Conservation (phyloP, 768 basidiomycete species). For the Gloeophyllum trabeum region DNA sequence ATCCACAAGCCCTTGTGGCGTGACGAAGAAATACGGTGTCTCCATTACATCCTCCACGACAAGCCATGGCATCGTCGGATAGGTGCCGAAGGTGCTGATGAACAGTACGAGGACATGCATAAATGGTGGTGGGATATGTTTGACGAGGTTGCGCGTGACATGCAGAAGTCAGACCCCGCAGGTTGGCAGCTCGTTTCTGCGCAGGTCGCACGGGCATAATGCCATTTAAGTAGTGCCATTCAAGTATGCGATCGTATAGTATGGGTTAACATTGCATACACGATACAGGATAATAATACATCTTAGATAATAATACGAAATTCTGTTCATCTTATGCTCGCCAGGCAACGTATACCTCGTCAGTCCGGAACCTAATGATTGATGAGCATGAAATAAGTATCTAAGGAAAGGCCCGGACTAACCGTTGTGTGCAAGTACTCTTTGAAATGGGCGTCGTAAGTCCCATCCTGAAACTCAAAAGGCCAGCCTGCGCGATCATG, state of each 20-base stretch:
- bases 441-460: constrained; percentile 63
- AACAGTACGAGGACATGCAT: constrained; percentile 42
- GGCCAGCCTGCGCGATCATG: constrained; percentile 98
- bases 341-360: constrained; percentile 91
- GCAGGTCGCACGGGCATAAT: constrained; percentile 27
- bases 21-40: constrained; percentile 74
- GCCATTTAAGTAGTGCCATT: constrained; percentile 4
- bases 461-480: constrained; percentile 89
- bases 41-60: constrained; percentile 80
- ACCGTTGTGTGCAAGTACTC: constrained; percentile 91
- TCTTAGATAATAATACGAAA: neutral
- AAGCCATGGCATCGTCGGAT: constrained; percentile 73
- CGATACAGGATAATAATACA: neutral
- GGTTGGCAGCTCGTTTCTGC: constrained; percentile 39
- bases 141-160: constrained; percentile 24
- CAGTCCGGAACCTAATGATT: constrained; percentile 82
- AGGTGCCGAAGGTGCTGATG: constrained; percentile 25
- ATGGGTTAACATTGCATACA: neutral
- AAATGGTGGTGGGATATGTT: constrained; percentile 78
- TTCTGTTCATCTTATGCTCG: constrained; percentile 39
- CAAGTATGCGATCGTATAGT: neutral
- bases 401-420: constrained; percentile 8
- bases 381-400: constrained; percentile 2
- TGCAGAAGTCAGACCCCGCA: constrained; percentile 30
- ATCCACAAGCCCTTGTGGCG: constrained; percentile 72